Conservation (phyloP, 2,329 filamentous ascomycete species). For the Scedosporium boydii region DNA sequence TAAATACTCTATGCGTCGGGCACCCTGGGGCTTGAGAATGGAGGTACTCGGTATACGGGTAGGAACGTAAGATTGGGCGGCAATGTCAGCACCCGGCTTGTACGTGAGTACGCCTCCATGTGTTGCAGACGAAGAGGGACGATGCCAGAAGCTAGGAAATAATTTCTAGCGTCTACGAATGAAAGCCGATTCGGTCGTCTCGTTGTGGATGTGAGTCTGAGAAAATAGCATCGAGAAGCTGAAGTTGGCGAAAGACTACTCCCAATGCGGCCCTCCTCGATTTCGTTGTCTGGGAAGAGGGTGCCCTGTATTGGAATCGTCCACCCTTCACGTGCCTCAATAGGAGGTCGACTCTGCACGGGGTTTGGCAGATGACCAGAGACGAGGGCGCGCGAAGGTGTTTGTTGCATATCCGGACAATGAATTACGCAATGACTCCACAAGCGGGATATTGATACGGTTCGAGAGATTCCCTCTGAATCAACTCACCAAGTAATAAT, state of each 20-base stretch:
- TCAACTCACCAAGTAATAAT: neutral
- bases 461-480: neutral
- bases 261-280: neutral
- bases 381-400: neutral
- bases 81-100: neutral
- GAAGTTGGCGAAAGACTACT: neutral
- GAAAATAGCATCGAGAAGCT: no score
- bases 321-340: neutral
- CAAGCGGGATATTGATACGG: neutral
- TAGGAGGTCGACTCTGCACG: neutral
- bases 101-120: neutral
- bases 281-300: neutral
- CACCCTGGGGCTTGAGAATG: no score
- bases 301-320: neutral
- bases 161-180: no score
- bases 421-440: neutral
- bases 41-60: neutral
- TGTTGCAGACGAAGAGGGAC: no score
- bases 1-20: no score
- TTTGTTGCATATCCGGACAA: neutral
- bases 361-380: conserved; percentile 1
- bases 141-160: no score
- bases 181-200: no score
- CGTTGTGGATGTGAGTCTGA: no score
- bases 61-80: neutral